A percentile compares a stretch with the other conserved stretches of the same genome.
phyloP scores from a whole-genome alignment of 2,329 filamentous ascomycete species.

The Fusarium sp. region DNA sequence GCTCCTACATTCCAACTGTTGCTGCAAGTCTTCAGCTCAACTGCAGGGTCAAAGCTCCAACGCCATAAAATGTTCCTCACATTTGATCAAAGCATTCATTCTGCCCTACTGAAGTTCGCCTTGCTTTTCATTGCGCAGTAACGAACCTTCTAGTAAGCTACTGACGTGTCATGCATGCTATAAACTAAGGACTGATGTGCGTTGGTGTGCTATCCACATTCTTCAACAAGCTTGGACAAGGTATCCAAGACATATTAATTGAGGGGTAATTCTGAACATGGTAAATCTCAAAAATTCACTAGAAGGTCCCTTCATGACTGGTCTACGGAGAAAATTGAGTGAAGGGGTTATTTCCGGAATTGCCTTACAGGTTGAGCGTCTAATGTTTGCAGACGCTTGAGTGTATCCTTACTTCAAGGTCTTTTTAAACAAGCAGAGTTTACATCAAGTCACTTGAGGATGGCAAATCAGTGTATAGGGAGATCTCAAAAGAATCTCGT shows the following conservation, averaged over 20 bases:
- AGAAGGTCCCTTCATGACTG: background rate
- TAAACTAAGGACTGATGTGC: background rate
- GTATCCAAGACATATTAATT: background rate
- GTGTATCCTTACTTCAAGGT: background rate
- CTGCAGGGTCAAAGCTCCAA: background rate
- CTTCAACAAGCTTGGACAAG: background rate
- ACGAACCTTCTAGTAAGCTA: background rate
- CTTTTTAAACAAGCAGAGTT: too few relatives aligned
- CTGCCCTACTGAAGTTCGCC: background rate
- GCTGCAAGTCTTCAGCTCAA: background rate
- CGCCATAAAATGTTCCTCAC: background rate
- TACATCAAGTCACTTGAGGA: background rate
- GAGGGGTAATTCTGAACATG: background rate
- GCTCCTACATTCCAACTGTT: background rate
- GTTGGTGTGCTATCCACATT: background rate
- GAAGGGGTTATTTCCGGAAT: background rate
- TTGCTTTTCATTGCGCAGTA: constrained; percentile 7
- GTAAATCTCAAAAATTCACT: background rate
- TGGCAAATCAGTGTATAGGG: background rate
- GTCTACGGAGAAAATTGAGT: background rate
- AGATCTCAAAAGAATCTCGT: background rate
- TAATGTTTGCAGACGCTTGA: background rate
- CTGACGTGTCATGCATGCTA: constrained; percentile 24
- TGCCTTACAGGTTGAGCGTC: background rate
- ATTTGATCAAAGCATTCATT: background rate